These are phyloP conservation scores for Daedalea quercina DNA, from an alignment of 768 basidiomycete species.

Conservation along the genomic window DNA sequence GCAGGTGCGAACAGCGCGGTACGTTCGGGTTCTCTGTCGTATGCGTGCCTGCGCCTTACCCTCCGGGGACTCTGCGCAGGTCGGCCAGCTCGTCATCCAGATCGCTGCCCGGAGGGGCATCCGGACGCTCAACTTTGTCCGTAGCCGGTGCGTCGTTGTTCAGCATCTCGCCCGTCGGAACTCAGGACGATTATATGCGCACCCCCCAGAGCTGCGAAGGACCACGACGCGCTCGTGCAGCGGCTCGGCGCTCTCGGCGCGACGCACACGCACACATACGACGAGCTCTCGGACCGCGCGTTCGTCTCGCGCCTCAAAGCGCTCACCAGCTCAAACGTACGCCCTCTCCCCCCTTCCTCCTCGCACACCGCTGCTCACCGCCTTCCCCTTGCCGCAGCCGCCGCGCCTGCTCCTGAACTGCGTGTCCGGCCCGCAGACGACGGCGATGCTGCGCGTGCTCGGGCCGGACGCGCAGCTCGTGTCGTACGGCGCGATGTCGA, in stretches of 20 bases:
- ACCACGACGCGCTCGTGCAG: conserved; percentile 41
- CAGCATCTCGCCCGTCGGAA: too few relatives aligned
- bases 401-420: conserved; percentile 50
- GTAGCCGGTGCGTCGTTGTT: conserved; percentile 43
- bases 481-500: conserved; percentile 90
- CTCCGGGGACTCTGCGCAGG: too few relatives aligned
- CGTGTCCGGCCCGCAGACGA: conserved; percentile 61
- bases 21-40: conserved; percentile 17
- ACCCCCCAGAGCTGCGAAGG: conserved; percentile 32
- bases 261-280: conserved; percentile 71
- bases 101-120: conserved; percentile 67
- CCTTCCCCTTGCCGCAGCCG: conserved; percentile 23
- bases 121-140: conserved; percentile 78
- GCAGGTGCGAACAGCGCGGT: conserved; percentile 62
- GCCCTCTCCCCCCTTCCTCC: not conserved
- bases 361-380: too few relatives aligned
- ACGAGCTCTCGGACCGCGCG: conserved; percentile 55
- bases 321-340: conserved; percentile 60
- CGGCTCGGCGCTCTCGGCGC: conserved; percentile 60
- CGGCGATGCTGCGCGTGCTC: conserved; percentile 60
- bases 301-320: conserved; percentile 48
- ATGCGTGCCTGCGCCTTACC: not conserved
- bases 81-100: conserved; percentile 83
- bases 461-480: conserved; percentile 67
- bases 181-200: not conserved